Conservation (phyloP, 768 basidiomycete species). For the Lactarius indigo region DNA sequence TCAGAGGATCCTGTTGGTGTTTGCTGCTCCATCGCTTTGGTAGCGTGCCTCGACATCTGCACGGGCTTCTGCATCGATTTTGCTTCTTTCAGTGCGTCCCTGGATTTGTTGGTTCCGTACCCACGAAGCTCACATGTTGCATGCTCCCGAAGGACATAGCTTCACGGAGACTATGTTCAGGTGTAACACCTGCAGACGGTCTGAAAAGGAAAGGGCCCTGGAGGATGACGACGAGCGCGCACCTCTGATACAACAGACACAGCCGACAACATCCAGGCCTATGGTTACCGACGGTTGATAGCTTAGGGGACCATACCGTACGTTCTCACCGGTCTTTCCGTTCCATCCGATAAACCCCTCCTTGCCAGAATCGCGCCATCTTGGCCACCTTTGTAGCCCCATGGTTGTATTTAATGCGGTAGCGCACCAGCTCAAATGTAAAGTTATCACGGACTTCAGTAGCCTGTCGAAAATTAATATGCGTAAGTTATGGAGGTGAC, state of each 20-base stretch:
- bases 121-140: not conserved
- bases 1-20: slow-evolving; percentile 7
- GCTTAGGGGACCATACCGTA: not conserved
- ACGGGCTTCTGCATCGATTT: slow-evolving; percentile 20
- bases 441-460: not conserved
- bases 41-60: slow-evolving; percentile 20
- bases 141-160: not conserved
- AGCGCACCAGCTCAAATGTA: not conserved
- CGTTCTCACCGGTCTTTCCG: not conserved
- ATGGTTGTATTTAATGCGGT: not conserved
- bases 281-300: slow-evolving; percentile 3
- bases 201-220: not conserved
- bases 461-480: not conserved
- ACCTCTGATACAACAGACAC: slow-evolving; percentile 16
- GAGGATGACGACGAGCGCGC: slow-evolving; percentile 10
- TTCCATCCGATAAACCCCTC: not conserved
- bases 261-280: slow-evolving; percentile 7
- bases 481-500: no score
- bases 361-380: not conserved
- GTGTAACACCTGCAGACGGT: not conserved
- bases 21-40: slow-evolving; percentile 13
- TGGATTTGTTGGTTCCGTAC: not conserved
- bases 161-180: slow-evolving; percentile 14
- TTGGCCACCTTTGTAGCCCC: not conserved
- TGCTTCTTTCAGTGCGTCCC: slow-evolving; percentile 15